phyloP scores from a whole-genome alignment of 129 eudicot genomes.

The Rutidosis leptorrhynchoides region DNA sequence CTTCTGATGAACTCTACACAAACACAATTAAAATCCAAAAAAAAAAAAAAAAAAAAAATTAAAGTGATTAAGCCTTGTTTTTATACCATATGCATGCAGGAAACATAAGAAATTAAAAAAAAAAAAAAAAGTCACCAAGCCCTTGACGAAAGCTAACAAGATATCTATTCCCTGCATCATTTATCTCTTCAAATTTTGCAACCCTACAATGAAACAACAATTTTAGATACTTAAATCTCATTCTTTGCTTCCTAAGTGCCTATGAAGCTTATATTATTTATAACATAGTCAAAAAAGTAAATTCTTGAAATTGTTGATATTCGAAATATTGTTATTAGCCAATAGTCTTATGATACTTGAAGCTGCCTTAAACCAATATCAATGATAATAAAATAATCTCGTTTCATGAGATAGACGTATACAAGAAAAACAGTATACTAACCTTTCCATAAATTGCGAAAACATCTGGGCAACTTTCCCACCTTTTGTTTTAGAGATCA shows the following conservation, averaged over 20 bases:
- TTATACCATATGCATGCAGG: slow-evolving; percentile 2
- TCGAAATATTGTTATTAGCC: no score
- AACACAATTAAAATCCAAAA: background rate
- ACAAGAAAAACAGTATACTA: slow-evolving; percentile 17
- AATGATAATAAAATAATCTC: background rate
- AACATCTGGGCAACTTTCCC: slow-evolving; percentile 35
- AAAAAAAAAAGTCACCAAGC: slow-evolving; percentile 67
- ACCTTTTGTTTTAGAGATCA: slow-evolving; percentile 25
- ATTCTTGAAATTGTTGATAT: no score
- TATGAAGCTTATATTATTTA: no score
- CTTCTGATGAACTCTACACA: slow-evolving; percentile 52
- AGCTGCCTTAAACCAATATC: background rate
- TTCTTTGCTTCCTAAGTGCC: no score
- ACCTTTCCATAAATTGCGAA: slow-evolving; percentile 66
- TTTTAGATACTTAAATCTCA: no score
- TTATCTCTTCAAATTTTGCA: slow-evolving; percentile 66
- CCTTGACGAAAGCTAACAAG: slow-evolving; percentile 63
- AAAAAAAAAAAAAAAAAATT: no score
- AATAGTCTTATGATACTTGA: no score
- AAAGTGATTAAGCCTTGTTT: background rate
- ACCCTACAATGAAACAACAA: slow-evolving; percentile 36
- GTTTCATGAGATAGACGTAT: background rate
- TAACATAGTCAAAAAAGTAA: no score
- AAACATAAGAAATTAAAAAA: slow-evolving; percentile 4
- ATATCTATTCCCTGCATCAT: slow-evolving; percentile 42